A percentile compares a stretch with the other conserved stretches of the same genome.
These are phyloP conservation scores for Aphanomyces euteiches DNA, from an alignment of 352 stramenopile genomes.

Conservation along the genomic window DNA sequence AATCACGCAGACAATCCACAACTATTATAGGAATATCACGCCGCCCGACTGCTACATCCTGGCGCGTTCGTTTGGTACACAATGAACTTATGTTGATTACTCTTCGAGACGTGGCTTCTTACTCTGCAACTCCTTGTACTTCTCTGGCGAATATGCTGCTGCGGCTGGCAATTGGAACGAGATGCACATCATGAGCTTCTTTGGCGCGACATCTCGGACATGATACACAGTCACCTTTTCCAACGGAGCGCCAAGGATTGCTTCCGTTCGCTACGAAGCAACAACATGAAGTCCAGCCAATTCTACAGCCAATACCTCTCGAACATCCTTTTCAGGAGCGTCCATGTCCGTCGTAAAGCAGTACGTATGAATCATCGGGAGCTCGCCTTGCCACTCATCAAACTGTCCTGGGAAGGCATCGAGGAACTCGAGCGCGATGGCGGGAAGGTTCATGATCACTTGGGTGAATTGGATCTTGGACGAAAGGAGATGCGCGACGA, in stretches of 20 bases:
- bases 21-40: conserved; percentile 94
- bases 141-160: conserved; percentile 58
- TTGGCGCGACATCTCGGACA: conserved; percentile 94
- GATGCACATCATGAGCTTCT: conserved; percentile 98
- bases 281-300: not conserved
- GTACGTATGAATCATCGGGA: conserved; percentile 92
- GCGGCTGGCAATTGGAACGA: conserved; percentile 89
- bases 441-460: conserved; percentile 96
- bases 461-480: conserved; percentile 79
- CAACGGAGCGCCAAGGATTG: conserved; percentile 61
- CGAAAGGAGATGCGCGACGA: conserved; percentile 74
- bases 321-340: conserved; percentile 55
- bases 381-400: conserved; percentile 59
- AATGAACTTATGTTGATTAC: not conserved
- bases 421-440: conserved; percentile 92
- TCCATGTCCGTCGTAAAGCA: conserved; percentile 90
- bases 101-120: conserved; percentile 9
- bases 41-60: conserved; percentile 92
- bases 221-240: conserved; percentile 61
- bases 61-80: conserved; percentile 43
- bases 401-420: conserved; percentile 64
- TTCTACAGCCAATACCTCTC: conserved; percentile 42
- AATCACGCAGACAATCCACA: conserved; percentile 83
- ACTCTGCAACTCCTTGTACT: conserved; percentile 39
- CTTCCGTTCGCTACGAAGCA: conserved; percentile 53